Base-by-base conservation (phyloP, 257 asterid species). In the Handroanthus guayacan region DNA sequence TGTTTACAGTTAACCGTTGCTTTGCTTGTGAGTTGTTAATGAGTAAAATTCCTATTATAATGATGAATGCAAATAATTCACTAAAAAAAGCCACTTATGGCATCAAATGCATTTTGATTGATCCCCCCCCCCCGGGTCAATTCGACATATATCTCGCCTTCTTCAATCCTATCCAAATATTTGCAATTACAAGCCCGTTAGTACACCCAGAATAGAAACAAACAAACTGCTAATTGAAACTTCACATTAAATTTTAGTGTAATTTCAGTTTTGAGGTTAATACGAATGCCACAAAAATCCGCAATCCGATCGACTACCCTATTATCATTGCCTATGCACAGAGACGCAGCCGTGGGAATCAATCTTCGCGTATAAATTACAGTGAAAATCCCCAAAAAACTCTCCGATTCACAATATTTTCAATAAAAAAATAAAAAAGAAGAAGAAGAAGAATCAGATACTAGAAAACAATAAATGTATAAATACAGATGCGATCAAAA, bases 311-410 rank as follows among this genome's bases (percentile, higher is more conserved):
- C 12, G 60, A 62, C 50, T 34, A 17, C 37, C 16, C 51, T 18
- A 51, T 39, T 47, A 0, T 14, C 68, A 58, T 36, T 43, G 77
- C 64, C 41, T 36, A 20, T 31, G 18, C 54, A 34, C 75, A 41
- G 69, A 58, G 63, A 68, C 60, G 72, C 76, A 58, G 73, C 76
- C 25, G n/a, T 64, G 69, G 62, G 54, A 61, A 75, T 56, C 62
- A 62, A 54, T 50, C 60, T 47, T 60, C 57, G 17, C 73, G 14
- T 3, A 56, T 10, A 8, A 50, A 67, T 60, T 16, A 9, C 4
- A 69, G 50, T 3, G 11, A 44, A 41, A 74, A 69, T 18, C 57
- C 31, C 6, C 44, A 31, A 34, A 60, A 2, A 16, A 2, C 25
- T 6, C 50, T 45, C 18, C 7, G 39, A 62, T 51, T 12, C 74